Percentiles rank a stretch among this genome's conserved stretches.
phyloP scores from a whole-genome alignment of 2,329 filamentous ascomycete species.

The Neoscytalidium dimidiatum region DNA sequence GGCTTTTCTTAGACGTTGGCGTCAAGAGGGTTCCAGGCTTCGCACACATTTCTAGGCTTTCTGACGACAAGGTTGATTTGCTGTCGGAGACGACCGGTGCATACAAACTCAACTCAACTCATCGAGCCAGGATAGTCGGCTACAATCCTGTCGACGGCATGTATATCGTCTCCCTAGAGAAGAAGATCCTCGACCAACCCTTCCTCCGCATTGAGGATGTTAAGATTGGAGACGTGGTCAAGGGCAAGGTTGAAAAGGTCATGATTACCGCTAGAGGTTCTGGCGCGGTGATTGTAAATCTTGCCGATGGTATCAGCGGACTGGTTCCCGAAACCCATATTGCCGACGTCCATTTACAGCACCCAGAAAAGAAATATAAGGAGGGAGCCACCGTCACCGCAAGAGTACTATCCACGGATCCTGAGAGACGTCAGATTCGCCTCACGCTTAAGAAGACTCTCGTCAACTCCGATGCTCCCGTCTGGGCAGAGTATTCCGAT shows the following conservation, averaged over 20 bases:
- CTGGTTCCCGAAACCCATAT: slow-evolving; percentile 86
- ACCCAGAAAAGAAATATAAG: slow-evolving; percentile 95
- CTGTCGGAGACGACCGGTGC: slow-evolving; percentile 75
- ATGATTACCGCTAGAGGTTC: slow-evolving; percentile 77
- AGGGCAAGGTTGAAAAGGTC: slow-evolving; percentile 82
- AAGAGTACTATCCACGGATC: slow-evolving; percentile 78
- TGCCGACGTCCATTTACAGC: slow-evolving; percentile 81
- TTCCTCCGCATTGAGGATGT: slow-evolving; percentile 94
- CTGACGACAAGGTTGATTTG: slow-evolving; percentile 85
- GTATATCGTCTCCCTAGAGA: slow-evolving; percentile 82
- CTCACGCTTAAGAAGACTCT: slow-evolving; percentile 94
- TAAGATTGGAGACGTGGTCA: slow-evolving; percentile 75
- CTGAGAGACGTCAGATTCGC: slow-evolving; percentile 74
- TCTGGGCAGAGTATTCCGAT: slow-evolving; percentile 76
- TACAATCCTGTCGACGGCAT: slow-evolving; percentile 87
- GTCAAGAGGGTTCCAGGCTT: slow-evolving; percentile 74
- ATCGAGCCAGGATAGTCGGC: slow-evolving; percentile 79
- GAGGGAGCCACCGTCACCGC: slow-evolving; percentile 83
- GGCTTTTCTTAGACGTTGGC: slow-evolving; percentile 76
- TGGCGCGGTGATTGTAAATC: slow-evolving; percentile 75
- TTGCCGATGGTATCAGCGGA: slow-evolving; percentile 86
- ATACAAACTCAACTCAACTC: slow-evolving; percentile 75
- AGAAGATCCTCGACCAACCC: slow-evolving; percentile 78
- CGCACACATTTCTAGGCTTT: slow-evolving; percentile 89
- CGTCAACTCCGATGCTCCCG: slow-evolving; percentile 81